Evolutionary conservation across 1,284 basidiomycete species (phyloP).

Genomic region (Pholiota adiposa): DNA sequence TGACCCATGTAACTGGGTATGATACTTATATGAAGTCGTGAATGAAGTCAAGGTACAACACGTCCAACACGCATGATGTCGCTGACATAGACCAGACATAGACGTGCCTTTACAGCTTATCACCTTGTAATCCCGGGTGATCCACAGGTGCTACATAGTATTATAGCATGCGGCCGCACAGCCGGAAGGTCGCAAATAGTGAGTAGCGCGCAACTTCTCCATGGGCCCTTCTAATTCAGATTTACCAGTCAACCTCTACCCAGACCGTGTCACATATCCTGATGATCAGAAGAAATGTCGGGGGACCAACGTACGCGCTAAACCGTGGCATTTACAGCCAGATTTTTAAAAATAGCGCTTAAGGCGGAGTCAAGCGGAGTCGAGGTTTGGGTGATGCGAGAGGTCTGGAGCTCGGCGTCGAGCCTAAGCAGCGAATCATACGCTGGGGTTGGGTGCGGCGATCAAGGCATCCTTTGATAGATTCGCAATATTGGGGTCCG

Average conservation of each 20-base stretch:
- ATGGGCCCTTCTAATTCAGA: not conserved
- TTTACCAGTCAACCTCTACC: not conserved
- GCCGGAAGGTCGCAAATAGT: not conserved
- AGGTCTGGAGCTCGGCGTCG: not conserved
- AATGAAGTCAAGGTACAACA: not conserved
- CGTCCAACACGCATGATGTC: not conserved
- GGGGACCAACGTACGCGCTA: not conserved
- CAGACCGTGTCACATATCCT: not conserved
- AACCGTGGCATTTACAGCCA: not conserved
- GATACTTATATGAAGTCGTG: not conserved
- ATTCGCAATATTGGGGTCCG: not conserved
- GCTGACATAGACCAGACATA: not conserved
- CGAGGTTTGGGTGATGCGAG: not conserved
- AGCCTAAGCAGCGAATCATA: not conserved
- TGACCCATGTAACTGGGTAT: no score
- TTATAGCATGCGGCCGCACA: not conserved
- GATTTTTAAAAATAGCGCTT: not conserved
- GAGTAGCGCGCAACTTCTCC: not conserved
- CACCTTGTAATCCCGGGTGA: slow-evolving; percentile 1
- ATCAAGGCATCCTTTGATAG: not conserved
- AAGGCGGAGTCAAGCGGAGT: not conserved
- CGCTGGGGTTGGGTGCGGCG: not conserved
- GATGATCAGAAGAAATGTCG: not conserved
- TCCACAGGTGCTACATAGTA: not conserved
- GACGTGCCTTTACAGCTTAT: not conserved